A percentile compares a stretch with the other conserved stretches of the same genome.
These are phyloP conservation scores for Tetrapyrgos nigripes DNA, from an alignment of 1,284 basidiomycete genomes.

Conservation along the genomic window DNA sequence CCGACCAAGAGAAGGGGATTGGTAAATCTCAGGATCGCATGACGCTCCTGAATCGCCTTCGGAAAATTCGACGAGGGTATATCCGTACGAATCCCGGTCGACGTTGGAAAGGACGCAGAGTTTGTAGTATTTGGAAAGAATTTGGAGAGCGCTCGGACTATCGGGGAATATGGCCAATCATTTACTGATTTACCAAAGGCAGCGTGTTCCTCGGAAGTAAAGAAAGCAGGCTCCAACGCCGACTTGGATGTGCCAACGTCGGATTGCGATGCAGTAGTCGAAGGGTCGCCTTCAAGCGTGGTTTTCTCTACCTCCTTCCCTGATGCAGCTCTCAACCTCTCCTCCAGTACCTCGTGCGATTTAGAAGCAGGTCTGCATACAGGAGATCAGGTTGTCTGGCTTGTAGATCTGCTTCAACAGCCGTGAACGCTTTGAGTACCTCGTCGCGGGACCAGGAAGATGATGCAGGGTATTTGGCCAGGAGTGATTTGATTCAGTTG, in stretches of 20 bases:
- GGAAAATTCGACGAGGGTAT: conserved; percentile 64
- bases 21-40: conserved; percentile 16
- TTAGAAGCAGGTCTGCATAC: conserved; percentile 65
- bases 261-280: conserved; percentile 22
- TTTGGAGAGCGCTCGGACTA: conserved; percentile 61
- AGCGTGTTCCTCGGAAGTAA: conserved; percentile 33
- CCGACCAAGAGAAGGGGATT: conserved; percentile 42
- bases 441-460: conserved; percentile 57
- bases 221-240: conserved; percentile 15
- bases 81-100: conserved; percentile 67
- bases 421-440: conserved; percentile 56
- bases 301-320: conserved; percentile 20
- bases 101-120: conserved; percentile 79
- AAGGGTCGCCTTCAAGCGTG: conserved; percentile 24
- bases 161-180: conserved; percentile 73
- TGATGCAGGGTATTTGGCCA: conserved; percentile 47
- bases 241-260: too few species aligned
- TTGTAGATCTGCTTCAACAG: conserved; percentile 64
- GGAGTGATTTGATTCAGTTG: conserved; percentile 56
- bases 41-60: conserved; percentile 35
- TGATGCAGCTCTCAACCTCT: conserved; percentile 37
- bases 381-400: conserved; percentile 60
- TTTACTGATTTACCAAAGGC: conserved; percentile 65
- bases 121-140: too few species aligned
- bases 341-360: conserved; percentile 53